Evolutionary conservation across 169 alveolate genomes (phyloP).

Genomic region (Babesia gibsoni): DNA sequence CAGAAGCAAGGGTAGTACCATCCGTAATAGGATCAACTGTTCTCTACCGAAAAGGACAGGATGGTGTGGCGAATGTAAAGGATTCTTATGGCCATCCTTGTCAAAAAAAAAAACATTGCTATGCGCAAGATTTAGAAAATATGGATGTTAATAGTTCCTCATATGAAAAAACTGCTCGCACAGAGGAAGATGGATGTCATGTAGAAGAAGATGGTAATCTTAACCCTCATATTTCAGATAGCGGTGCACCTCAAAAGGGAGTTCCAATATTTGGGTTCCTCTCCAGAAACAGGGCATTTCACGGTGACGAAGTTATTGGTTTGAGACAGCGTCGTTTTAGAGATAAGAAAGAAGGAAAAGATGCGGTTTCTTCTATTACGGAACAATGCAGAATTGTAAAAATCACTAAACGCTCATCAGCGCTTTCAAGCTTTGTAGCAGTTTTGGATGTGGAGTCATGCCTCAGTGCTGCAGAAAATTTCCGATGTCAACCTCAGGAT

Average conservation of each 20-base stretch:
- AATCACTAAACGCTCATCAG: slow-evolving; percentile 18
- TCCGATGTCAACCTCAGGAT: slow-evolving; percentile 58
- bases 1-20: slow-evolving; percentile 36
- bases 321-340: slow-evolving; percentile 54
- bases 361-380: neutral
- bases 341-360: neutral
- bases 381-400: slow-evolving; percentile 49
- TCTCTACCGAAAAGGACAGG: slow-evolving; percentile 49
- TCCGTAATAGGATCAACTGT: too few species aligned
- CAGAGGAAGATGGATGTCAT: too few species aligned
- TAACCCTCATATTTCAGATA: too few species aligned
- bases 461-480: neutral
- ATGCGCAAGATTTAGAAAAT: too few species aligned
- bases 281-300: slow-evolving; percentile 74
- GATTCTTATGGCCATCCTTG: neutral
- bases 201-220: too few species aligned
- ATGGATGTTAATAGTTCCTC: too few species aligned
- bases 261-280: slow-evolving; percentile 71
- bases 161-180: too few species aligned
- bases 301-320: slow-evolving; percentile 74
- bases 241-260: too few species aligned
- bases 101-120: too few species aligned
- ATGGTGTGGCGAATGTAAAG: neutral
- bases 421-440: slow-evolving; percentile 32
- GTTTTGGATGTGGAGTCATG: slow-evolving; percentile 5